phyloP scores from a whole-genome alignment of 2,329 filamentous ascomycete genomes.

The Torrubiellomyces zombiae region DNA sequence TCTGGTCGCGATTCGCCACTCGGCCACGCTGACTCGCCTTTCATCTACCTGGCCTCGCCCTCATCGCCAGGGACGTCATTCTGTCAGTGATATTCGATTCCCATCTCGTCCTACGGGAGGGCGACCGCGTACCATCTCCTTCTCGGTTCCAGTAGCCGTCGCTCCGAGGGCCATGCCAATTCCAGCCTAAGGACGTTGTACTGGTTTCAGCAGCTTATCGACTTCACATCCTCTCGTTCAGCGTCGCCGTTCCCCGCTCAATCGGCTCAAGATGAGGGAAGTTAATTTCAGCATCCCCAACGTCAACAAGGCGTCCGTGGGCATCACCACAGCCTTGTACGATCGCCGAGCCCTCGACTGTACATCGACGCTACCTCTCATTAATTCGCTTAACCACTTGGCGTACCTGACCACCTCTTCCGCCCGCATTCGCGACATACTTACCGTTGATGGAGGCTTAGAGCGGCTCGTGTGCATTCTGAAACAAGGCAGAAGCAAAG shows the following conservation, averaged over 20 bases:
- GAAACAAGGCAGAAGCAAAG: slow-evolving; percentile 90
- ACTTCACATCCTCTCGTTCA: no score
- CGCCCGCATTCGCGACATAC: slow-evolving; percentile 88
- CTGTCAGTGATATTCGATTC: no score
- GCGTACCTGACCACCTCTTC: slow-evolving; percentile 97
- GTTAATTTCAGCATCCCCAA: slow-evolving; percentile 99
- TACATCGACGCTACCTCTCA: slow-evolving; percentile 90
- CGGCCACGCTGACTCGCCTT: slow-evolving; percentile 3
- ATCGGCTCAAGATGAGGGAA: slow-evolving; percentile 69
- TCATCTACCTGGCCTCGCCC: not conserved
- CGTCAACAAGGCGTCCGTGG: slow-evolving; percentile 97
- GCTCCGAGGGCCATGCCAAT: no score
- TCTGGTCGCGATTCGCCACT: slow-evolving; percentile 5
- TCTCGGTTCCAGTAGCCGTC: no score
- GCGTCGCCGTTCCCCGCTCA: no score
- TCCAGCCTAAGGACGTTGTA: no score
- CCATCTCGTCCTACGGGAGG: no score
- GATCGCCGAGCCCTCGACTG: slow-evolving; percentile 95
- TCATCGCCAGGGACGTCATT: no score
- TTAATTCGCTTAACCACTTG: slow-evolving; percentile 97
- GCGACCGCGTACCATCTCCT: no score
- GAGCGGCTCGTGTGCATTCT: slow-evolving; percentile 93
- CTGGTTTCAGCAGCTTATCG: no score
- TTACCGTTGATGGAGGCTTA: slow-evolving; percentile 96
- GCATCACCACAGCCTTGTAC: slow-evolving; percentile 96